Percentiles rank a stretch among this genome's conserved stretches.
Conservation (phyloP, 2,329 filamentous ascomycete genomes). For the Arthroderma sp. region DNA sequence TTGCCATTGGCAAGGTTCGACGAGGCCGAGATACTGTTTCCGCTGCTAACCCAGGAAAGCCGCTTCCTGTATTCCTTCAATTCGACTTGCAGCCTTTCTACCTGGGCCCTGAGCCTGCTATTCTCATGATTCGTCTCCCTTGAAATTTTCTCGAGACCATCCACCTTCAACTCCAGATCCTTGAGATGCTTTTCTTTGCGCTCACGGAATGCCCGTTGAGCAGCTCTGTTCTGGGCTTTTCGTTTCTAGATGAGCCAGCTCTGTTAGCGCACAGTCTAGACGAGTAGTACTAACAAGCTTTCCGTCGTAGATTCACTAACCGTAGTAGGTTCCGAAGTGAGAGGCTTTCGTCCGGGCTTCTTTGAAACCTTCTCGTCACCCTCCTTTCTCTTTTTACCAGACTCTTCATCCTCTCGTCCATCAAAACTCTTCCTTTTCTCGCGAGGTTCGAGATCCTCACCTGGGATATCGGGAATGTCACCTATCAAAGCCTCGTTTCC, state of each 20-base stretch:
- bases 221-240: constrained; percentile 89
- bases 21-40: constrained; percentile 34
- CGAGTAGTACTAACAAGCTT: not conserved
- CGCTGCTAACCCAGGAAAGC: constrained; percentile 48
- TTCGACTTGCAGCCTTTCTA: constrained; percentile 75
- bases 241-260: constrained; percentile 25
- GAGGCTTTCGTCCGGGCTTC: constrained; percentile 90
- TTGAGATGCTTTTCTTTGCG: constrained; percentile 69
- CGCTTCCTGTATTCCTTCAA: constrained; percentile 84
- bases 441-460: constrained; percentile 26
- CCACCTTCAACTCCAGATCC: constrained; percentile 43
- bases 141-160: constrained; percentile 63
- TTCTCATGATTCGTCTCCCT: constrained; percentile 79
- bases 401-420: constrained; percentile 45
- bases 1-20: constrained; percentile 31
- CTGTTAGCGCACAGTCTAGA: too few species aligned
- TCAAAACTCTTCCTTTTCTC: constrained; percentile 47
- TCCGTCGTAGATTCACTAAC: constrained; percentile 46
- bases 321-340: constrained; percentile 89
- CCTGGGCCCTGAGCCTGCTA: constrained; percentile 64
- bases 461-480: constrained; percentile 44
- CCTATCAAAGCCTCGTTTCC: constrained; percentile 59
- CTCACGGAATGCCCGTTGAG: constrained; percentile 84
- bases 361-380: constrained; percentile 75
- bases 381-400: constrained; percentile 59